Evolutionary conservation across 2,329 filamentous ascomycete species (phyloP).

Genomic region (Raffaelea ambrosiae): DNA sequence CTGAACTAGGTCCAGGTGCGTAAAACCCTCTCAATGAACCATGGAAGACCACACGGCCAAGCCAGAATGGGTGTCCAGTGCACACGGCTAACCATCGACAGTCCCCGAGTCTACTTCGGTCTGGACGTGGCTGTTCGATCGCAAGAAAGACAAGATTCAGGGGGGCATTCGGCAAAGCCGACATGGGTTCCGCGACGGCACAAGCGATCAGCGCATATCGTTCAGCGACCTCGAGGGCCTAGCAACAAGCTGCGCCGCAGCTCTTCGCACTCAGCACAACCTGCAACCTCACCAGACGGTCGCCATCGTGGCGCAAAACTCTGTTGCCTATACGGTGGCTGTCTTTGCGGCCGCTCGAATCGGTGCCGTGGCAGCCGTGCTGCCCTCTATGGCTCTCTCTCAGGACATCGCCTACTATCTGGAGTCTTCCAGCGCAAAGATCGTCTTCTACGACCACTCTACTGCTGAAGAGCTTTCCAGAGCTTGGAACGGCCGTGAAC

Average conservation of each 20-base stretch:
- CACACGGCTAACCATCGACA: background rate
- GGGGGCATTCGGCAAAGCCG: background rate
- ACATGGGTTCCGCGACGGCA: background rate
- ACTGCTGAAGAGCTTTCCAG: background rate
- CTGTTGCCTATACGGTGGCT: background rate
- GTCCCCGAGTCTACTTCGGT: background rate
- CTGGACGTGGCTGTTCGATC: background rate
- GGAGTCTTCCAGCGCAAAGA: background rate
- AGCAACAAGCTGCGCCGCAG: background rate
- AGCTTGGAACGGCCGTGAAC: background rate
- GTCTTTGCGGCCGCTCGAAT: background rate
- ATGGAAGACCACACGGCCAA: too few species aligned
- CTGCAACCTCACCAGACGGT: background rate
- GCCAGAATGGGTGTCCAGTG: too few species aligned
- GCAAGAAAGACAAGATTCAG: background rate
- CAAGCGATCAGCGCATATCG: background rate
- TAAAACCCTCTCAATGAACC: too few species aligned
- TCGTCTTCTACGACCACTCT: background rate
- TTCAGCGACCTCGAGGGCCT: background rate
- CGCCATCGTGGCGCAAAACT: background rate
- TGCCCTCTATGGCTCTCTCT: background rate
- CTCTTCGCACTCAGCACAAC: background rate
- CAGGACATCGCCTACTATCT: background rate
- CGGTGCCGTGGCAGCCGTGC: background rate
- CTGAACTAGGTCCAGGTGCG: too few species aligned